Percentiles rank a stretch among this genome's conserved stretches.
phyloP scores from a whole-genome alignment of 306 rosid species.

The Quercus variabilis region DNA sequence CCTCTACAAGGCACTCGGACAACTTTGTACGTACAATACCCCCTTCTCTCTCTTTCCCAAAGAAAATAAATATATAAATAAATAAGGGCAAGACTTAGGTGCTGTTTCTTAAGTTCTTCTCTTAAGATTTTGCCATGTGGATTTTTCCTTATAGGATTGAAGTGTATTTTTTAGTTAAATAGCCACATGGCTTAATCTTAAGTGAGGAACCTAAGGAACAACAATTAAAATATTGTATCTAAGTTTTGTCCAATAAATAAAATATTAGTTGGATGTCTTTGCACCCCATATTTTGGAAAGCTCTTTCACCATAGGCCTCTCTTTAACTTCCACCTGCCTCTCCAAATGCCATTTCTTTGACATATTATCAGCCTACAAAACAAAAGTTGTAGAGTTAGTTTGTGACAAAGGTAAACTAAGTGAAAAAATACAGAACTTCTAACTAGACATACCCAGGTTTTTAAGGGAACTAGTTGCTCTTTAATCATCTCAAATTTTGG shows the following conservation, averaged over 20 bases:
- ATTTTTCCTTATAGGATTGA: no score
- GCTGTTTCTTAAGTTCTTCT: fast-evolving
- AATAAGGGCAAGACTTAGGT: background rate
- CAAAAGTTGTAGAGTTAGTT: conserved; percentile 21
- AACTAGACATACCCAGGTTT: conserved; percentile 51
- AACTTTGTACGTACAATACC: background rate
- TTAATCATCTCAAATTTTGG: conserved; percentile 56
- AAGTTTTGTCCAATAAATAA: background rate
- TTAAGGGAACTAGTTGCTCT: conserved; percentile 59
- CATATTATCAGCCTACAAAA: conserved; percentile 63
- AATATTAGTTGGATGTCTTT: conserved; percentile 41
- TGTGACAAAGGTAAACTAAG: conserved; percentile 3
- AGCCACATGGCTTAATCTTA: no score
- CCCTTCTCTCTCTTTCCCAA: no score
- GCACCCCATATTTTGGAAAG: conserved; percentile 56
- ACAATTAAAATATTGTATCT: fast-evolving
- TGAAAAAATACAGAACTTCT: background rate
- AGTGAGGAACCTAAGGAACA: no score
- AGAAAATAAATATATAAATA: background rate
- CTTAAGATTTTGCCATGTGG: no score
- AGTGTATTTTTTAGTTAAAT: no score
- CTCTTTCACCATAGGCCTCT: conserved; percentile 66
- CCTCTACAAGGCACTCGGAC: background rate
- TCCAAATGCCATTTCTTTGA: conserved; percentile 72
- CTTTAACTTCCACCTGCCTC: conserved; percentile 49